These are phyloP conservation scores for Trichosporon asahii DNA, from an alignment of 1,284 basidiomycete genomes.

Conservation along the genomic window DNA sequence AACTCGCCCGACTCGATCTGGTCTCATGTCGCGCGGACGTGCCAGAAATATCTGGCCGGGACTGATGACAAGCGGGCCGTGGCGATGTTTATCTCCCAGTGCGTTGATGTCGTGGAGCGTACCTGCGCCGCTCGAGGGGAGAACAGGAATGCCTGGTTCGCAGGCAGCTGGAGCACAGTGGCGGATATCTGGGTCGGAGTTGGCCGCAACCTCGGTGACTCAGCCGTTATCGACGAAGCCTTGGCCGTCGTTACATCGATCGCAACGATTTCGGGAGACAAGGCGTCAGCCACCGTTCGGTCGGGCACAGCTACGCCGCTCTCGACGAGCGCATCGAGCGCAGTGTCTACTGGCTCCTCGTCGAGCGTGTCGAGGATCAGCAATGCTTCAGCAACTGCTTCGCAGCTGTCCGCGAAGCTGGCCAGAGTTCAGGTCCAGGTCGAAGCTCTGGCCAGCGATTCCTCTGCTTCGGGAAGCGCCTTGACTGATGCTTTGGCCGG, in stretches of 20 bases:
- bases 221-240: constrained; percentile 34
- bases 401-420: background rate
- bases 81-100: constrained; percentile 21
- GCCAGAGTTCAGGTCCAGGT: background rate
- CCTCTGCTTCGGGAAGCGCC: background rate
- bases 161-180: constrained; percentile 33
- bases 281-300: background rate
- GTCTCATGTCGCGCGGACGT: constrained; percentile 19
- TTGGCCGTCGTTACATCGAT: constrained; percentile 23
- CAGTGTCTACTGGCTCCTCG: background rate
- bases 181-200: constrained; percentile 47
- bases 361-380: background rate
- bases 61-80: constrained; percentile 22
- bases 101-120: constrained; percentile 30
- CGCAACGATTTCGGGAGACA: constrained; percentile 8
- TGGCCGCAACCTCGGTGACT: constrained; percentile 38
- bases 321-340: background rate
- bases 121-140: constrained; percentile 25
- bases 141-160: constrained; percentile 27
- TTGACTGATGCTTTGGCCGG: background rate
- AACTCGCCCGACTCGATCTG: constrained; percentile 18
- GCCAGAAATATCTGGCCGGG: constrained; percentile 11
- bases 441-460: background rate
- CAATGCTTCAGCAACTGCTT: background rate
- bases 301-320: background rate